phyloP scores from a whole-genome alignment of 805 yeast genomes.

The Clavispora phyllophila region DNA sequence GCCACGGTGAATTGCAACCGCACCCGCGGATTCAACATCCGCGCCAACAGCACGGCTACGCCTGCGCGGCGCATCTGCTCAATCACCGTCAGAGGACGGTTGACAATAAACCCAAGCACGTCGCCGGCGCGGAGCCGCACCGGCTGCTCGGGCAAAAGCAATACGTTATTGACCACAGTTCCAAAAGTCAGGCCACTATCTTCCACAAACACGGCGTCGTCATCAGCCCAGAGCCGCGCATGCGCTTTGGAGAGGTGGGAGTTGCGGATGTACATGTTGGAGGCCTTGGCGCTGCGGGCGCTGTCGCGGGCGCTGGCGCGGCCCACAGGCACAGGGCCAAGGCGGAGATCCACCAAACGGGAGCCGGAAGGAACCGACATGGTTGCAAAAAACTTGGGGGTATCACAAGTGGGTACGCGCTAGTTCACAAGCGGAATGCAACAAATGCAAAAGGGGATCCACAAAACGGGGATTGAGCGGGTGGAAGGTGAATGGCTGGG shows the following conservation, averaged over 20 bases:
- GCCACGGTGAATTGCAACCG: constrained; percentile 7
- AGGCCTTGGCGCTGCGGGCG: constrained; percentile 18
- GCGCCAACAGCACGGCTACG: constrained; percentile 3
- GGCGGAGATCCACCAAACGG: constrained; percentile 4
- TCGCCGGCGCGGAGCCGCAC: constrained; percentile 18
- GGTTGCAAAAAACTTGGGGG: not conserved
- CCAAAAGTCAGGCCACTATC: constrained; percentile 38
- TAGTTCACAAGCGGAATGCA: too few species aligned
- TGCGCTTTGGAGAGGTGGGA: constrained; percentile 36
- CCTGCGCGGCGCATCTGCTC: constrained; percentile 1
- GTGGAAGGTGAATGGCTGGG: too few species aligned
- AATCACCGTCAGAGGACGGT: constrained; percentile 21
- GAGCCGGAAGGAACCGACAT: not conserved
- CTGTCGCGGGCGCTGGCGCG: constrained; percentile 31
- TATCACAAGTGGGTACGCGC: not conserved
- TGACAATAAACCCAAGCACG: constrained; percentile 30
- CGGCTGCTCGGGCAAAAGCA: constrained; percentile 17
- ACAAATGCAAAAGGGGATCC: too few species aligned
- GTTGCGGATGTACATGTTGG: constrained; percentile 29
- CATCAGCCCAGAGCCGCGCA: constrained; percentile 21
- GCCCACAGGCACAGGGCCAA: constrained; percentile 9
- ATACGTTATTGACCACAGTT: constrained; percentile 26
- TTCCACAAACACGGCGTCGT: constrained; percentile 19
- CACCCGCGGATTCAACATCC: constrained; percentile 8
- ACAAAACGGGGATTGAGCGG: not conserved